Evolutionary conservation across 192 early-diverging fungal species (phyloP).

Genomic region (Entomortierella chlamydospora): DNA sequence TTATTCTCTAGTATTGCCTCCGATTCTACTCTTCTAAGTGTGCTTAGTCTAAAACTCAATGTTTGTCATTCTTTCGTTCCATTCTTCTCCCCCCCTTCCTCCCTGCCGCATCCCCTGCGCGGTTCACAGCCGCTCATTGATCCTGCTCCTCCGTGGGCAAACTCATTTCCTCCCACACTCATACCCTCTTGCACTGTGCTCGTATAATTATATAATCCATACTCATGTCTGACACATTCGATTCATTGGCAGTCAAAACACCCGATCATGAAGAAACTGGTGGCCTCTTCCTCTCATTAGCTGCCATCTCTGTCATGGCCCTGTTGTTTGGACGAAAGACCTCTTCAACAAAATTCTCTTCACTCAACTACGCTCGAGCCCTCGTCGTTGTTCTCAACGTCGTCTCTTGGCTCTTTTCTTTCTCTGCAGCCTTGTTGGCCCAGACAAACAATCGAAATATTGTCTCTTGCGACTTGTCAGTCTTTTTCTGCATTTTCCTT

Average conservation of each 20-base stretch:
- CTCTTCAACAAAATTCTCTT: constrained; percentile 39
- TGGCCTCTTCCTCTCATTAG: constrained; percentile 57
- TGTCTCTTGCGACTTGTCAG: constrained; percentile 44
- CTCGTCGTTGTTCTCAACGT: constrained; percentile 54
- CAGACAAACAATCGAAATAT: constrained; percentile 61
- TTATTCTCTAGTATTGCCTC: too few species aligned
- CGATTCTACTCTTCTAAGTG: too few species aligned
- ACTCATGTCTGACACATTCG: too few species aligned
- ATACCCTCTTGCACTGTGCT: too few species aligned
- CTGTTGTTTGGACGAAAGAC: constrained; percentile 61
- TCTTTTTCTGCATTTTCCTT: constrained; percentile 54
- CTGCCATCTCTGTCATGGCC: constrained; percentile 56
- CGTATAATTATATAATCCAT: too few species aligned
- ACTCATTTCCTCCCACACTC: too few species aligned
- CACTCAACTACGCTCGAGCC: constrained; percentile 54
- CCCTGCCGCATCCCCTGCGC: neutral
- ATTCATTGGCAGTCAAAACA: neutral
- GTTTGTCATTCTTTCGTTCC: neutral
- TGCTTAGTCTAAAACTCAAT: too few species aligned
- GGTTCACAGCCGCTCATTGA: too few species aligned
- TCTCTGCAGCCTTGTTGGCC: constrained; percentile 56
- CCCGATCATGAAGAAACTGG: constrained; percentile 33
- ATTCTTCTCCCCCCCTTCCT: neutral
- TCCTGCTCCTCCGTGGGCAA: too few species aligned
- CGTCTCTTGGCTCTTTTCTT: constrained; percentile 57